Evolutionary conservation across 805 yeast genomes (phyloP).

Genomic region (Wickerhamiella dianesei): DNA sequence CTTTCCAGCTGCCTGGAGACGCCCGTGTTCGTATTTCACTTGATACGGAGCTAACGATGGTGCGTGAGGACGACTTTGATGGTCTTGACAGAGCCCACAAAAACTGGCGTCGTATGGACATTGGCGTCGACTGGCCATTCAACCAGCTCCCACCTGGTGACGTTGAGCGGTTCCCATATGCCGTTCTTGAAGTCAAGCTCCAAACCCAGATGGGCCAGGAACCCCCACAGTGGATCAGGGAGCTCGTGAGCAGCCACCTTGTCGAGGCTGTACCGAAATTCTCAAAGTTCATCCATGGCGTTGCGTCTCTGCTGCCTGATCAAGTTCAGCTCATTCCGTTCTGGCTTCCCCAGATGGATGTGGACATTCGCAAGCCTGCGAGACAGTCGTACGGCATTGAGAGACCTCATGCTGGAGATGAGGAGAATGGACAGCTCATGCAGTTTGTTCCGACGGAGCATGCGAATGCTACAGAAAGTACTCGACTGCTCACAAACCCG

Average conservation of each 20-base stretch:
- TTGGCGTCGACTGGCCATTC: constrained; percentile 96
- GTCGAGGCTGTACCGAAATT: constrained; percentile 98
- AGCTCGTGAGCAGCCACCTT: constrained; percentile 76
- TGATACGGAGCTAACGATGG: constrained; percentile 95
- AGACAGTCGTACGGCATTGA: constrained; percentile 36
- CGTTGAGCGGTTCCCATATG: constrained; percentile 89
- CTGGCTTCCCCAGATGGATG: constrained; percentile 96
- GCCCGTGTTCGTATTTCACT: constrained; percentile 97
- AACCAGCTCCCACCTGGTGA: constrained; percentile 71
- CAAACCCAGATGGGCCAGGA: constrained; percentile 98
- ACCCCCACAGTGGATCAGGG: constrained; percentile 96
- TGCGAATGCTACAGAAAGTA: constrained; percentile 13
- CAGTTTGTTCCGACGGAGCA: constrained; percentile 6
- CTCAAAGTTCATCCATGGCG: constrained; percentile 94
- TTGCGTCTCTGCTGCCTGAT: constrained; percentile 81
- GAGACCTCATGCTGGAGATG: constrained; percentile 9
- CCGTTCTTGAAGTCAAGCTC: constrained; percentile 90
- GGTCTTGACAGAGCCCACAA: constrained; percentile 78
- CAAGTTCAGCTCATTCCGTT: constrained; percentile 77
- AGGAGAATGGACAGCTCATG: constrained; percentile 9
- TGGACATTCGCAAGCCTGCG: constrained; percentile 85
- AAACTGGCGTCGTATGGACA: constrained; percentile 98
- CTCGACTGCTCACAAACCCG: constrained; percentile 13
- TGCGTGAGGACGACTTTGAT: constrained; percentile 94
- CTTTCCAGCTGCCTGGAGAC: constrained; percentile 98